Evolutionary conservation across 2,329 filamentous ascomycete species (phyloP), one percentile per base, ranked within the genome.

Genomic region (Ophiostoma tasmaniense): DNA sequence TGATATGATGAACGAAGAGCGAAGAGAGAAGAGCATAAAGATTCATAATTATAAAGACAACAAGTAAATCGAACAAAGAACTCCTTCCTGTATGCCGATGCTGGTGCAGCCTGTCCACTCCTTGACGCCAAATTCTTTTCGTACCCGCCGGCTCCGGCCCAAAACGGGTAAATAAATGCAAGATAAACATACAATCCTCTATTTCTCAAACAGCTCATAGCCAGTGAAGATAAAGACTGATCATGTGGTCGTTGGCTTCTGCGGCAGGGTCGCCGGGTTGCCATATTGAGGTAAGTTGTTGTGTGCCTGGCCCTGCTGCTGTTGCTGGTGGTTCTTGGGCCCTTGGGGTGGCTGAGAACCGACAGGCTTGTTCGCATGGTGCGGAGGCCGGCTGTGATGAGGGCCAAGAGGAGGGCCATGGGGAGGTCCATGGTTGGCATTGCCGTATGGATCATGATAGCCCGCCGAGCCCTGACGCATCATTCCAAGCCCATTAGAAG

Each of bases 211-310:
- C 10, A n/a, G 59, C 59, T 17, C n/a, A 14, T 33, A 35, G 22
- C 22, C 22, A 30, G 55, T 61, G 25, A 17, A 17, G 25, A 28
- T 61, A 61, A 11, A 28, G 55, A 45, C 22, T 13, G 25, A 25
- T 66, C 75, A 76, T 70, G 81, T 80, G 42, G 82, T 78, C 70
- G 70, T 69, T 2, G 85, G 85, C 77, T 87, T 87, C 75, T 87
- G 85, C 70, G 85, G 85, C 75, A 87, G 76, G 39, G 83, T 84
- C 39, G 85, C 84, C 70, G 85, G 85, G 76, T 87, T 87, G 72
- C 85, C 85, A 73, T 87, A 87, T 70, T 80, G 81, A 61, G 84
- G 84, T 72, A 87, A 77, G 73, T 85, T 83, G 71, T 80, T 82
- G 73, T 82, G 87, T 6, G 80, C 75, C 73, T 83, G 83, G 37